Conservation (phyloP, 306 rosid species). For the Begonia fuchsioides region DNA sequence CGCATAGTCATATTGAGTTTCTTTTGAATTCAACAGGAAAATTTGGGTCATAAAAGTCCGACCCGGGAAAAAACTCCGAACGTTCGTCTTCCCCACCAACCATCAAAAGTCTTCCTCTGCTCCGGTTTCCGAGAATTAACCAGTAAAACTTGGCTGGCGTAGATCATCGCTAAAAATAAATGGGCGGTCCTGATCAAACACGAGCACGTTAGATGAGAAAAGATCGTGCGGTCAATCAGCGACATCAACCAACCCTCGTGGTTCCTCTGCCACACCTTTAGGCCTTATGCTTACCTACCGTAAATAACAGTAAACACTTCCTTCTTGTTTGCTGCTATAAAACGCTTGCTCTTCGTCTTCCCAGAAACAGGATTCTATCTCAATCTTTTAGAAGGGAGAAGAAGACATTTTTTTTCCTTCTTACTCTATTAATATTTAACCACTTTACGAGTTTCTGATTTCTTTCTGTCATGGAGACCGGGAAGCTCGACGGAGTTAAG, state of each 20-base stretch:
- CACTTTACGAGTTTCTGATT: neutral
- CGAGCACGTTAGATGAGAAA: slow-evolving; percentile 11
- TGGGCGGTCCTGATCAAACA: too few species aligned
- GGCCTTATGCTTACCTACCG: slow-evolving; percentile 34
- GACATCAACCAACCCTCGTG: slow-evolving; percentile 39
- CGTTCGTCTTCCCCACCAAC: too few species aligned
- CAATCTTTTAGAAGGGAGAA: slow-evolving; percentile 9
- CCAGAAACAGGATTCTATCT: neutral
- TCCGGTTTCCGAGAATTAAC: too few species aligned
- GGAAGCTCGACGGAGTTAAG: slow-evolving; percentile 1
- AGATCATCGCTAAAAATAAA: too few species aligned
- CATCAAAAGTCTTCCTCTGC: too few species aligned
- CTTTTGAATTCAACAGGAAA: too few species aligned
- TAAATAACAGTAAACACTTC: too few species aligned
- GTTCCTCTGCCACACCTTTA: slow-evolving; percentile 27
- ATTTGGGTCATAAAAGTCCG: too few species aligned
- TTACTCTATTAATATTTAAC: neutral
- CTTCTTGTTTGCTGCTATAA: neutral
- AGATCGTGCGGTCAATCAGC: slow-evolving; percentile 14
- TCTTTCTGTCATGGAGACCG: slow-evolving; percentile 22
- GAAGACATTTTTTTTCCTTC: neutral
- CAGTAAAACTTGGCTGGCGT: too few species aligned
- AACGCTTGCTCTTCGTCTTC: slow-evolving; percentile 3
- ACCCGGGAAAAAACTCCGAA: too few species aligned
- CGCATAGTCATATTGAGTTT: too few species aligned